Evolutionary conservation across 73 alveolate genomes (phyloP).

Genomic region (Uronychia setigera): DNA sequence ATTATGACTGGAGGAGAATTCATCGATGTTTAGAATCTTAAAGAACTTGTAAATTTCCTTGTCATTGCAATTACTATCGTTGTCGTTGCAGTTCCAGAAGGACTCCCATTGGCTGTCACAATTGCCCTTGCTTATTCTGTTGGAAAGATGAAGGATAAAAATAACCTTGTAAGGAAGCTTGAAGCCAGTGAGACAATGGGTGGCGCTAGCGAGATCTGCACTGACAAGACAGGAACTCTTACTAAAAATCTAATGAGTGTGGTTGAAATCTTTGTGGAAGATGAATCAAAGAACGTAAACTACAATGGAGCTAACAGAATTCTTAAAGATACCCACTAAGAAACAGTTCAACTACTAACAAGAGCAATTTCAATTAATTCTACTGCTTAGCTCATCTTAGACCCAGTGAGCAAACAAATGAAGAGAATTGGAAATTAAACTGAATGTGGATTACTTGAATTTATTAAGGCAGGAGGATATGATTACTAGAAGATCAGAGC

Average conservation of each 20-base stretch:
- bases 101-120: conserved; percentile 97
- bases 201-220: conserved; percentile 91
- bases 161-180: conserved; percentile 92
- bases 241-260: conserved; percentile 92
- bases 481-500: conserved; percentile 48
- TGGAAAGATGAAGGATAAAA: conserved; percentile 93
- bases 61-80: conserved; percentile 92
- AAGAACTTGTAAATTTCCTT: conserved; percentile 78
- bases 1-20: conserved; percentile 59
- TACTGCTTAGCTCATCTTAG: conserved; percentile 37
- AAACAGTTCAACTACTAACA: not conserved
- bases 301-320: conserved; percentile 16
- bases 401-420: not conserved
- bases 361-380: not conserved
- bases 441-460: conserved; percentile 35
- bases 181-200: conserved; percentile 98
- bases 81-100: conserved; percentile 98
- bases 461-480: conserved; percentile 33
- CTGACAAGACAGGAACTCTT: conserved; percentile 97
- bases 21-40: conserved; percentile 69
- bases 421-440: conserved; percentile 38
- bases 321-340: not conserved
- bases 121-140: conserved; percentile 92
- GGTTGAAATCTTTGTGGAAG: conserved; percentile 69
- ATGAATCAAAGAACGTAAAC: conserved; percentile 36